These are phyloP conservation scores for Colletotrichum sp. DNA, from an alignment of 2,329 filamentous ascomycete genomes.

Conservation along the genomic window DNA sequence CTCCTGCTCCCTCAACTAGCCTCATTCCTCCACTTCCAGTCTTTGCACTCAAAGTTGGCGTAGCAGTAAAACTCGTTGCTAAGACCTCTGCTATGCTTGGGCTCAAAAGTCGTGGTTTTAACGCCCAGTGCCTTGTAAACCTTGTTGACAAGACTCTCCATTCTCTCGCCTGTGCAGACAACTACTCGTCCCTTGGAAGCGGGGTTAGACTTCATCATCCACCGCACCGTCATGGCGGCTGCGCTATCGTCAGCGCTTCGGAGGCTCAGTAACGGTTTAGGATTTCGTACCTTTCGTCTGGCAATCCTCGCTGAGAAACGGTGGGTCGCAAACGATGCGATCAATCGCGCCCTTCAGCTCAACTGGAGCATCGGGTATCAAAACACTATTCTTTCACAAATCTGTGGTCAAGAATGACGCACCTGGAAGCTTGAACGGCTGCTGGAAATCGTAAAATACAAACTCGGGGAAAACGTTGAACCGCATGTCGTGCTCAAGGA, in stretches of 20 bases:
- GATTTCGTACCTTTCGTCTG: constrained; percentile 71
- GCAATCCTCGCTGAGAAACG: constrained; percentile 81
- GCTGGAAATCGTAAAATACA: constrained; percentile 74
- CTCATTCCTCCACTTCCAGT: constrained; percentile 47
- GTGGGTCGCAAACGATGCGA: constrained; percentile 77
- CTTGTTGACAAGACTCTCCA: constrained; percentile 67
- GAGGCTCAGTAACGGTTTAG: neutral
- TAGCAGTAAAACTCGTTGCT: constrained; percentile 86
- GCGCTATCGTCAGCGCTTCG: neutral
- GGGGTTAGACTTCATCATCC: constrained; percentile 59
- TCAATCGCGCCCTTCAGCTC: constrained; percentile 69
- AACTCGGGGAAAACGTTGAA: constrained; percentile 79
- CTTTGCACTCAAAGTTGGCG: constrained; percentile 73
- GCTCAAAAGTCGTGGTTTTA: constrained; percentile 70
- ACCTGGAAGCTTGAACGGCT: constrained; percentile 70
- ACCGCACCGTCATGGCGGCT: constrained; percentile 79
- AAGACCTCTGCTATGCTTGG: constrained; percentile 72
- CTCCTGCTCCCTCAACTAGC: neutral
- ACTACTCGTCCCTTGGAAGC: constrained; percentile 52
- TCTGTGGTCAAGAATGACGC: neutral
- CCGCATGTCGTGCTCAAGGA: constrained; percentile 77
- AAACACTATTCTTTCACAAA: neutral
- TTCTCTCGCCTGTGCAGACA: constrained; percentile 79
- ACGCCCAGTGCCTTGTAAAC: constrained; percentile 71
- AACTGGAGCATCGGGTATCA: constrained; percentile 29